Evolutionary conservation across 1,139 yeast species (phyloP).

Genomic region (Saccharomyces pastorianus): DNA sequence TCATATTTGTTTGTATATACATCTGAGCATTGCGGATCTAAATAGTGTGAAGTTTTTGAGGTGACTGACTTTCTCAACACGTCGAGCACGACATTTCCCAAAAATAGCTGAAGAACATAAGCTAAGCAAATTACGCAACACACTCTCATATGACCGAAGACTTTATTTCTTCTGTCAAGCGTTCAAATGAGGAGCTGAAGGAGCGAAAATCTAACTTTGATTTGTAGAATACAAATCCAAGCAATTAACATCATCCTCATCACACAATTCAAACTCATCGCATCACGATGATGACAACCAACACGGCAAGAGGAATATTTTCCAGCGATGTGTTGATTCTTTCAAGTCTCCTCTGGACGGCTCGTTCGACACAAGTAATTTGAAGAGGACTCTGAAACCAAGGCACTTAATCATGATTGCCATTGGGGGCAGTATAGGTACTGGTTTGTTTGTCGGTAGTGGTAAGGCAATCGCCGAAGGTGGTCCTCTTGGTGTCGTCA

Average conservation of each 20-base stretch:
- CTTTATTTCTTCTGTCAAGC: not conserved
- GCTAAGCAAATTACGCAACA: not conserved
- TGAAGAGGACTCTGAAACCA: slow-evolving; percentile 15
- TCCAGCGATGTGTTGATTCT: slow-evolving; percentile 15
- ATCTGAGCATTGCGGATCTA: not conserved
- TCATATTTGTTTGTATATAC: not conserved
- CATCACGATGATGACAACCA: slow-evolving; percentile 1
- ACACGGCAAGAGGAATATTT: slow-evolving; percentile 6
- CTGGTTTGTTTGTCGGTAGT: slow-evolving; percentile 62
- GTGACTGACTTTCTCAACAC: not conserved
- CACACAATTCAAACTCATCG: slow-evolving; percentile 1
- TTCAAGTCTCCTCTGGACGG: slow-evolving; percentile 20
- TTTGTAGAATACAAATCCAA: not conserved
- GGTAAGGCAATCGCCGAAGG: slow-evolving; percentile 54
- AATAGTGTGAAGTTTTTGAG: not conserved
- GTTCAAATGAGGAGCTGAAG: not conserved
- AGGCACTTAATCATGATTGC: slow-evolving; percentile 40
- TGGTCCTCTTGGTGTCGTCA: slow-evolving; percentile 57
- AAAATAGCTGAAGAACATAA: not conserved
- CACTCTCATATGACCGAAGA: not conserved
- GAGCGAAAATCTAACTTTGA: not conserved
- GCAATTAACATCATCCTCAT: not conserved
- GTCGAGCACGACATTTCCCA: not conserved
- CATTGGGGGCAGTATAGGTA: slow-evolving; percentile 74
- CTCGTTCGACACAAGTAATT: slow-evolving; percentile 16